A percentile compares a stretch with the other conserved stretches of the same genome.
Conservation (phyloP, 805 yeast genomes). For the Yamadazyma insecticola region DNA sequence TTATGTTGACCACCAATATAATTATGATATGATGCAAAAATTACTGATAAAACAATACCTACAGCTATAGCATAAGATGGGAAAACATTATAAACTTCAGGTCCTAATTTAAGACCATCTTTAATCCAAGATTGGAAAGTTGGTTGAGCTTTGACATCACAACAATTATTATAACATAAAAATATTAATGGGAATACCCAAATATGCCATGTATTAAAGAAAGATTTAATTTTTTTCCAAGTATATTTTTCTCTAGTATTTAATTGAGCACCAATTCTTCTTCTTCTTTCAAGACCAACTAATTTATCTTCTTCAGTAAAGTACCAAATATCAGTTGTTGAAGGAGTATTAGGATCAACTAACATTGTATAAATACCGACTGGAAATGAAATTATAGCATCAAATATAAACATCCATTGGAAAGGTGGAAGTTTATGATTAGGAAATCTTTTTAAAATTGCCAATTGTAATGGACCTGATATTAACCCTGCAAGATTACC, state of each 20-base stretch:
- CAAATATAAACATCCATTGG: slow-evolving; percentile 32
- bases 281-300: slow-evolving; percentile 45
- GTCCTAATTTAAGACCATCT: slow-evolving; percentile 19
- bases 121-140: slow-evolving; percentile 37
- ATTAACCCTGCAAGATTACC: slow-evolving; percentile 23
- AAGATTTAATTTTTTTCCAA: slow-evolving; percentile 32
- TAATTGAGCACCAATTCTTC: slow-evolving; percentile 38
- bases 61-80: slow-evolving; percentile 26
- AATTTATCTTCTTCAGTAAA: slow-evolving; percentile 28
- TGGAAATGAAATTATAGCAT: slow-evolving; percentile 30
- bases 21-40: slow-evolving; percentile 26
- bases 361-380: slow-evolving; percentile 27
- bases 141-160: slow-evolving; percentile 30
- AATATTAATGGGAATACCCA: slow-evolving; percentile 39
- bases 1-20: slow-evolving; percentile 30
- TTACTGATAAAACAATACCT: slow-evolving; percentile 20
- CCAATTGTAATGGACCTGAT: slow-evolving; percentile 31
- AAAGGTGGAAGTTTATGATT: slow-evolving; percentile 21
- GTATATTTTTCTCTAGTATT: slow-evolving; percentile 40
- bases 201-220: slow-evolving; percentile 47
- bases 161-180: slow-evolving; percentile 31
- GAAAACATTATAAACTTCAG: slow-evolving; percentile 26
- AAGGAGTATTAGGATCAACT: slow-evolving; percentile 31
- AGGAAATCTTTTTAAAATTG: slow-evolving; percentile 20
- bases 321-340: slow-evolving; percentile 30